Percentiles rank a stretch among this genome's conserved stretches.
These are phyloP conservation scores for Salix udensis DNA, from an alignment of 345 rosid genomes.

Conservation along the genomic window DNA sequence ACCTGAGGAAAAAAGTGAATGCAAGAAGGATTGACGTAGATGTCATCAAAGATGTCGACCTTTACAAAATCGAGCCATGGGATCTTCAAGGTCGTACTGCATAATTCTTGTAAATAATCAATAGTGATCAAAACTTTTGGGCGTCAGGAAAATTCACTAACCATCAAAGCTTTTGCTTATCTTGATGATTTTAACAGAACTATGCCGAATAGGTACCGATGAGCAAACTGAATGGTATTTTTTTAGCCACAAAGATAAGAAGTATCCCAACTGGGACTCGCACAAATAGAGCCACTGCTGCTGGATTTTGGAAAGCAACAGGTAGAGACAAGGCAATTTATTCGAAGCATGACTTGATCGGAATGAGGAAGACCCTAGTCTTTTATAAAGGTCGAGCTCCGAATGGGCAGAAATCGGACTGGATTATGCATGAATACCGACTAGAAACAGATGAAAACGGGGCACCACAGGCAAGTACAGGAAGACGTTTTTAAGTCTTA, in stretches of 20 bases:
- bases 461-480: constrained; percentile 62
- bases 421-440: constrained; percentile 40
- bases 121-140: background rate
- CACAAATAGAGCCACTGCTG: constrained; percentile 36
- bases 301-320: constrained; percentile 41
- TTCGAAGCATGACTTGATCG: constrained; percentile 27
- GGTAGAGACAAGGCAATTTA: constrained; percentile 37
- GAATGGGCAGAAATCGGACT: constrained; percentile 38
- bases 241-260: constrained; percentile 41
- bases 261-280: constrained; percentile 41
- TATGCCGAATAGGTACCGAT: constrained; percentile 28
- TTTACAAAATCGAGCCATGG: constrained; percentile 39
- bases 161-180: background rate
- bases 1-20: constrained; percentile 29
- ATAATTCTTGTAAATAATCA: background rate
- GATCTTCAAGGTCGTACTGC: constrained; percentile 32
- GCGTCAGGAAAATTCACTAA: background rate
- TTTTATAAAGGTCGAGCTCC: constrained; percentile 39
- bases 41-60: constrained; percentile 35
- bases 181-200: constrained; percentile 7
- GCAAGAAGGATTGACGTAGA: constrained; percentile 34
- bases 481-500: background rate
- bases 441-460: constrained; percentile 82
- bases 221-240: constrained; percentile 36
- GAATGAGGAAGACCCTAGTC: constrained; percentile 39